Evolutionary conservation across 345 rosid species (phyloP).

Genomic region (Limnanthes douglasii): DNA sequence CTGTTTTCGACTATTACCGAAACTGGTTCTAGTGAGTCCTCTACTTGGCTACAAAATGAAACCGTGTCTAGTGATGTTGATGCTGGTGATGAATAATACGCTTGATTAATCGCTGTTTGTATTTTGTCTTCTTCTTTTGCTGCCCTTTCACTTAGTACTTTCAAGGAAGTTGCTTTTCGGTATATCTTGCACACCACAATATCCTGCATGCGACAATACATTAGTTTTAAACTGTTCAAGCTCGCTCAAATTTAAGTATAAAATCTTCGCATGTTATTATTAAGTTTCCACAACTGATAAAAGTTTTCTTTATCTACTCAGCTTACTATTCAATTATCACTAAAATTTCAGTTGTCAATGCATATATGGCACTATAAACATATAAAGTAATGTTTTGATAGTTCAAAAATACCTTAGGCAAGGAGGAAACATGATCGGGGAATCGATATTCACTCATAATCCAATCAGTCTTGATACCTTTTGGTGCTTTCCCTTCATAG

Average conservation of each 20-base stretch:
- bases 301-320: not conserved
- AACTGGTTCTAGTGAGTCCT: constrained; percentile 14
- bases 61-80: constrained; percentile 23
- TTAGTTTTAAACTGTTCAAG: constrained; percentile 1
- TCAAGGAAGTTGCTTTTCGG: constrained; percentile 79
- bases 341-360: no score
- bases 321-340: no score
- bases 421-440: constrained; percentile 50
- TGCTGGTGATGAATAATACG: constrained; percentile 30
- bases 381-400: no score
- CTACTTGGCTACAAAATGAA: constrained; percentile 22
- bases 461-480: constrained; percentile 94
- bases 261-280: not conserved
- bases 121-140: constrained; percentile 37
- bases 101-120: constrained; percentile 12
- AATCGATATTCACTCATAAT: constrained; percentile 90
- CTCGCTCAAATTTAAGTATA: not conserved
- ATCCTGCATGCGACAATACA: constrained; percentile 28
- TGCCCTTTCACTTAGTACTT: constrained; percentile 80
- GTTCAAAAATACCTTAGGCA: constrained; percentile 49
- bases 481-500: constrained; percentile 79
- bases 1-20: not conserved
- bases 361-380: no score
- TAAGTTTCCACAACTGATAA: not conserved
- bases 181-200: constrained; percentile 89